Conservation (phyloP, 129 eudicot genomes). For the Flaveria ramosissima region DNA sequence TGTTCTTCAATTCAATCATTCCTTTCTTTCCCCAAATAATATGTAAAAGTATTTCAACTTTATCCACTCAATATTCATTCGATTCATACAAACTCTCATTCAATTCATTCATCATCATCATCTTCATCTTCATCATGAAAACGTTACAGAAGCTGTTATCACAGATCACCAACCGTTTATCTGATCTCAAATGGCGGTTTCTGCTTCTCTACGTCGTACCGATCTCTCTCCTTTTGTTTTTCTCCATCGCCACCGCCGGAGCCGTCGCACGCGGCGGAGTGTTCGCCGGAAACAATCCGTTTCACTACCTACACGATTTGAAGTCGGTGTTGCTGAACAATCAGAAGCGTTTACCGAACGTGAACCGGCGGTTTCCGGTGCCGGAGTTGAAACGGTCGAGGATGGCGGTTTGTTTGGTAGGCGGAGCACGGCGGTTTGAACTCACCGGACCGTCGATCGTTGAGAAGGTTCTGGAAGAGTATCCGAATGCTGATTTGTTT, state of each 20-base stretch:
- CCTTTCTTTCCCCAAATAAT: not conserved
- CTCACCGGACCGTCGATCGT: slow-evolving; percentile 85
- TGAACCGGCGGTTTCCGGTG: not conserved
- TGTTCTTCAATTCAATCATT: slow-evolving; percentile 21
- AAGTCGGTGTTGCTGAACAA: not conserved
- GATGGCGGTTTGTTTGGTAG: slow-evolving; percentile 90
- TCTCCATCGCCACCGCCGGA: slow-evolving; percentile 30
- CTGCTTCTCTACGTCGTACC: slow-evolving; percentile 39
- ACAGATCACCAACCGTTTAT: slow-evolving; percentile 41
- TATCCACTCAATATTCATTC: too few relatives aligned
- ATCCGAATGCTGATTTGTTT: slow-evolving; percentile 72
- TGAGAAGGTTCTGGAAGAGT: slow-evolving; percentile 49
- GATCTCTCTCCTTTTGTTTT: slow-evolving; percentile 49
- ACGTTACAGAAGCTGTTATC: slow-evolving; percentile 39
- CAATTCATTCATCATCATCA: slow-evolving; percentile 13
- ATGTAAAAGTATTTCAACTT: not conserved
- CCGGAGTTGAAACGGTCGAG: slow-evolving; percentile 44
- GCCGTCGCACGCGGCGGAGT: slow-evolving; percentile 7
- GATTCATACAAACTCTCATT: not conserved
- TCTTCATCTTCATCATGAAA: too few relatives aligned
- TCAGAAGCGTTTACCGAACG: not conserved
- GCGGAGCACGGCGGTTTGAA: slow-evolving; percentile 91
- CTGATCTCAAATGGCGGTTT: slow-evolving; percentile 60
- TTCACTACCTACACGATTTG: slow-evolving; percentile 31
- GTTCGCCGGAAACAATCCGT: slow-evolving; percentile 13